Base-by-base conservation (phyloP, 352 stramenopile species). In the Phytophthora meadii region DNA sequence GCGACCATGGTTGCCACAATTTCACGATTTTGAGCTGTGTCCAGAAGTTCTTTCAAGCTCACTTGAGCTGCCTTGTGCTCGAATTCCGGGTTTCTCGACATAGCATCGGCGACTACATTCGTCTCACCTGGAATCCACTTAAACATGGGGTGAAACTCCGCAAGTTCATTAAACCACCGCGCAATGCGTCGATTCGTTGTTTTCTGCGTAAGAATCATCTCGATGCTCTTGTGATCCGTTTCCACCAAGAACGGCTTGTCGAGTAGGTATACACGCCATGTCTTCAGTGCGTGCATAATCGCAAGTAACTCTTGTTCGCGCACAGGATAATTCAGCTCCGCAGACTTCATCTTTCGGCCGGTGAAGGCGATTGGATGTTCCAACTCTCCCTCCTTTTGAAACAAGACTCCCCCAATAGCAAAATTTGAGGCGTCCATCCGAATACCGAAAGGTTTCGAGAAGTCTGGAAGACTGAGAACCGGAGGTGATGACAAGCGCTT, bases 151-250 rank as follows among this genome's bases (percentile, higher is more conserved):
- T 66, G 34, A 36, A 61, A 53, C 27, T 66, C 36, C 14, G 50
- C 54, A 4, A 69, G 28, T 14, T 69, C 27, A 52, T 73, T 57
- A 30, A 61, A 69, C 53, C 53, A 73, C 22, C 52, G 36, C 17
- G 37, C 60, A 48, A 68, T 22, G 9, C 53, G 39, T 47, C 47
- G 17, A 15, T 58, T 64, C 3, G 37, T 60, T 5, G 46, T 70
- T 30, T 70, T 57, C 8, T 70, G 53, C 12, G 67, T 67, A 4
- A 70, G 40, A 12, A 65, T 39, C 3, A n/a, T 50, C 24, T 71
- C 55, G 22, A 71, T 56, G n/a, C 39, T 58, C n/a, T 61, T 62
- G 37, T 66, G 54, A 32, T 71, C 63, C 1, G 54, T 71, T 34
- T 62, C 50, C 7, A 71, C 48, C 0, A 22, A 30, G 37, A 66